Evolutionary conservation across 1,284 basidiomycete genomes (phyloP).

Genomic region (Microbotryum violaceum): DNA sequence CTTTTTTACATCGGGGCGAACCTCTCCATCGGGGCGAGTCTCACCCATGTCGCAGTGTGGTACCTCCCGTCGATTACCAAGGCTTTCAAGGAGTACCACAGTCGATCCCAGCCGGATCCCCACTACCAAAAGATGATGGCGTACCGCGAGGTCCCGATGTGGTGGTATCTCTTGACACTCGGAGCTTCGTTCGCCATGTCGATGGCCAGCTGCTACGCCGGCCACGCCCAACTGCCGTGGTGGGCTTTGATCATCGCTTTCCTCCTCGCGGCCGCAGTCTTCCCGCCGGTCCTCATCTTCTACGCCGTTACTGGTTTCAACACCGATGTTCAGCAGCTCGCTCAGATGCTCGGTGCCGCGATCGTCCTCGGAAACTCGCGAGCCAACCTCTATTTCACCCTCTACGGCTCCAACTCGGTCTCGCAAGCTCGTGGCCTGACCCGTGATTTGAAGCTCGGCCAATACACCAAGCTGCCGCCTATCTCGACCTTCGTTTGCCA

Average conservation of each 20-base stretch:
- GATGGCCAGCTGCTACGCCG: conserved; percentile 44
- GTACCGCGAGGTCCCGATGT: conserved; percentile 54
- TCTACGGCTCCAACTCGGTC: conserved; percentile 39
- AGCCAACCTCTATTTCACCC: conserved; percentile 48
- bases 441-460: conserved; percentile 62
- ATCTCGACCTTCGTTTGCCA: conserved; percentile 61
- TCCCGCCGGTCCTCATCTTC: conserved; percentile 52
- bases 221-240: conserved; percentile 51
- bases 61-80: conserved; percentile 52
- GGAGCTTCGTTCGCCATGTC: conserved; percentile 50
- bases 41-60: conserved; percentile 50
- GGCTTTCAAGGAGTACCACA: conserved; percentile 39
- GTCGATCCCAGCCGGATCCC: conserved; percentile 49
- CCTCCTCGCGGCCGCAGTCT: conserved; percentile 49
- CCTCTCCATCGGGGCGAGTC: conserved; percentile 37
- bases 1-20: conserved; percentile 25
- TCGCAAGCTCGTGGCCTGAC: conserved; percentile 50
- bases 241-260: conserved; percentile 49
- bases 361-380: conserved; percentile 57
- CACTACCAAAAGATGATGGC: conserved; percentile 49
- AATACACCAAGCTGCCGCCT: conserved; percentile 70
- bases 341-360: conserved; percentile 60
- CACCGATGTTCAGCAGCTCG: conserved; percentile 44
- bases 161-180: conserved; percentile 56
- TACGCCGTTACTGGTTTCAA: conserved; percentile 50